Evolutionary conservation across 176 grass and related monocot species (phyloP).

Genomic region (Phoenix dactylifera): DNA sequence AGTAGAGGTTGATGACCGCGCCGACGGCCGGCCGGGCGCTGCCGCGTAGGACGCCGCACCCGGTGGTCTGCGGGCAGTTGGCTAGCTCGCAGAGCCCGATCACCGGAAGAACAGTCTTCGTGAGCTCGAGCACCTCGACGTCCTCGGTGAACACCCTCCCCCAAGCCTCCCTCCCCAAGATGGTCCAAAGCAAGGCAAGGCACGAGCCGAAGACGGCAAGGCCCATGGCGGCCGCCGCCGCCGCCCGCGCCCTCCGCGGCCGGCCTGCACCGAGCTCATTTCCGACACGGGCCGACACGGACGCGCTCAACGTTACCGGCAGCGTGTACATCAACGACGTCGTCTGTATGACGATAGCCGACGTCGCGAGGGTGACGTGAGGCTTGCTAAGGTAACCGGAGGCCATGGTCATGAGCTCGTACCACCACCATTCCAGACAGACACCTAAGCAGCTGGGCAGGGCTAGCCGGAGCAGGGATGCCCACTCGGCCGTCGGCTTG

Average conservation of each 20-base stretch:
- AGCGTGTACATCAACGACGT: conserved; percentile 21
- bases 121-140: conserved; percentile 17
- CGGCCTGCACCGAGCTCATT: conserved; percentile 16
- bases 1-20: conserved; percentile 11
- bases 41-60: conserved; percentile 18
- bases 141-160: conserved; percentile 11
- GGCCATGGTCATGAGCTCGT: conserved; percentile 20
- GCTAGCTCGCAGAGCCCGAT: conserved; percentile 22
- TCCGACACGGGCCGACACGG: conserved; percentile 9
- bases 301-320: conserved; percentile 9
- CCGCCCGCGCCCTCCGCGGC: background rate
- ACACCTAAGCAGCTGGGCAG: conserved; percentile 18
- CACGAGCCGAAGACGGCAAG: conserved; percentile 1
- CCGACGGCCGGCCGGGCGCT: conserved; percentile 3
- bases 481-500: conserved; percentile 7
- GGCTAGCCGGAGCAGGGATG: conserved; percentile 9
- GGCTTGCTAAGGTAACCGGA: conserved; percentile 13
- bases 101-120: conserved; percentile 5
- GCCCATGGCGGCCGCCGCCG: conserved; percentile 4
- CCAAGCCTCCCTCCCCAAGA: conserved; percentile 10
- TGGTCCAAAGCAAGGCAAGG: conserved; percentile 7
- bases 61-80: conserved; percentile 22
- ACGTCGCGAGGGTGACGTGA: conserved; percentile 6
- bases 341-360: conserved; percentile 24
- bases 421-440: conserved; percentile 26